These are phyloP conservation scores for Suillus clintonianus DNA, from an alignment of 768 basidiomycete species.

Conservation along the genomic window DNA sequence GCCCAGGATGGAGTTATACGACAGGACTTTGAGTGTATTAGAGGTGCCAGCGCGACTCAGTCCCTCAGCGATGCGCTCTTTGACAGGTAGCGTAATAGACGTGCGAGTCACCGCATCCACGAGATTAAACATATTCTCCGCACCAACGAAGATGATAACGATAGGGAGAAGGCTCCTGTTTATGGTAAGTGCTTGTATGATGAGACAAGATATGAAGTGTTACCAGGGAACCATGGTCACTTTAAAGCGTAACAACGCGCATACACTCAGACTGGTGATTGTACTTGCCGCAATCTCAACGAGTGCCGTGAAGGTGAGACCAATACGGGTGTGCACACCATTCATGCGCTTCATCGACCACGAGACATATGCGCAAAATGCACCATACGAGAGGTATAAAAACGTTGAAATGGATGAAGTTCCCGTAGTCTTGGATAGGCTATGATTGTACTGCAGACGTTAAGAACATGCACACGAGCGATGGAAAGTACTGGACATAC, in stretches of 20 bases:
- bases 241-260: slow-evolving; percentile 85
- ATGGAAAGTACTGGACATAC: slow-evolving; percentile 30
- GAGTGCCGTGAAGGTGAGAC: slow-evolving; percentile 90
- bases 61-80: slow-evolving; percentile 89
- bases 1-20: slow-evolving; percentile 81
- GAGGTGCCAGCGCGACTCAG: slow-evolving; percentile 87
- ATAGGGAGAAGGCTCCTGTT: slow-evolving; percentile 86
- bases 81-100: slow-evolving; percentile 83
- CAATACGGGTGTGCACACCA: slow-evolving; percentile 87
- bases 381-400: slow-evolving; percentile 74
- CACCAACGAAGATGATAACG: slow-evolving; percentile 92
- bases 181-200: slow-evolving; percentile 9
- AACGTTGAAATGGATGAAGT: slow-evolving; percentile 68
- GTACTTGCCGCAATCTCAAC: slow-evolving; percentile 92
- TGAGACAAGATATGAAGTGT: slow-evolving; percentile 21
- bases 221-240: slow-evolving; percentile 91
- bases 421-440: slow-evolving; percentile 44
- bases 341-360: slow-evolving; percentile 77
- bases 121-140: slow-evolving; percentile 96
- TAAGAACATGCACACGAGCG: slow-evolving; percentile 9
- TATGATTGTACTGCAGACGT: slow-evolving; percentile 51
- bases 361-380: slow-evolving; percentile 74
- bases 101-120: slow-evolving; percentile 87
- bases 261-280: slow-evolving; percentile 90
- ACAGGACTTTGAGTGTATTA: slow-evolving; percentile 89